These are phyloP conservation scores for Phytopythium helicoides DNA, from an alignment of 352 stramenopile species.

Conservation along the genomic window DNA sequence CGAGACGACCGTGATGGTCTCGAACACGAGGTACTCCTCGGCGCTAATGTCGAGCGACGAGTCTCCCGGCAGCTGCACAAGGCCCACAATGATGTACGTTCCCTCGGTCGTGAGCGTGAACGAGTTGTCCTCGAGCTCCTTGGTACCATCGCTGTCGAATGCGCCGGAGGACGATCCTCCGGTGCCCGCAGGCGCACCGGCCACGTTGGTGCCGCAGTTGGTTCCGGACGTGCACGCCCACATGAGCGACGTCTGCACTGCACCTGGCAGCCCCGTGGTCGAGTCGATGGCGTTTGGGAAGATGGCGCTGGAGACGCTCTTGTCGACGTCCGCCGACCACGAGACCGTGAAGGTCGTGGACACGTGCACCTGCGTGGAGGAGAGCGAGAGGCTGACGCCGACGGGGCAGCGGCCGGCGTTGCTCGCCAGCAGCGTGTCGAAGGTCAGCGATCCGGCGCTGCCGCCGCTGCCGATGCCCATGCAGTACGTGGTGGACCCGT, in stretches of 20 bases:
- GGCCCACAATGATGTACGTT: constrained; percentile 65
- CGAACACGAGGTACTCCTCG: constrained; percentile 65
- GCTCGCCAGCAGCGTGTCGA: constrained; percentile 39
- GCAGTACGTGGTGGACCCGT: constrained; percentile 74
- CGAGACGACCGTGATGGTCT: constrained; percentile 64
- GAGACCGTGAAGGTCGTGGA: constrained; percentile 50
- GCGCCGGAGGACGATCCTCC: constrained; percentile 29
- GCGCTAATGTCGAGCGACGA: constrained; percentile 39
- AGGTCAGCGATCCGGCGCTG: constrained; percentile 29
- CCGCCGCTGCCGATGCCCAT: constrained; percentile 36
- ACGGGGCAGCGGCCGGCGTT: constrained; percentile 62
- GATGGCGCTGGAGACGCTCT: constrained; percentile 36
- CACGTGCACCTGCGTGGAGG: constrained; percentile 41
- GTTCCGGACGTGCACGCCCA: constrained; percentile 62
- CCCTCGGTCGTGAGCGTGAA: constrained; percentile 50
- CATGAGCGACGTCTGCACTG: constrained; percentile 40
- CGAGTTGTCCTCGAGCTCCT: constrained; percentile 40
- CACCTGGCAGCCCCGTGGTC: constrained; percentile 23
- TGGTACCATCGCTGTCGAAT: constrained; percentile 42
- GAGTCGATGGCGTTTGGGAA: constrained; percentile 68
- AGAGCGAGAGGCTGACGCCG: constrained; percentile 35
- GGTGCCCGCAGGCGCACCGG: constrained; percentile 28
- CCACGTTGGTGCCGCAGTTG: constrained; percentile 57
- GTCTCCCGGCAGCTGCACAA: constrained; percentile 59
- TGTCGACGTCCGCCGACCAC: constrained; percentile 39